Evolutionary conservation across 495 filamentous ascomycete genomes (phyloP).

Genomic region (Tuber indicum): DNA sequence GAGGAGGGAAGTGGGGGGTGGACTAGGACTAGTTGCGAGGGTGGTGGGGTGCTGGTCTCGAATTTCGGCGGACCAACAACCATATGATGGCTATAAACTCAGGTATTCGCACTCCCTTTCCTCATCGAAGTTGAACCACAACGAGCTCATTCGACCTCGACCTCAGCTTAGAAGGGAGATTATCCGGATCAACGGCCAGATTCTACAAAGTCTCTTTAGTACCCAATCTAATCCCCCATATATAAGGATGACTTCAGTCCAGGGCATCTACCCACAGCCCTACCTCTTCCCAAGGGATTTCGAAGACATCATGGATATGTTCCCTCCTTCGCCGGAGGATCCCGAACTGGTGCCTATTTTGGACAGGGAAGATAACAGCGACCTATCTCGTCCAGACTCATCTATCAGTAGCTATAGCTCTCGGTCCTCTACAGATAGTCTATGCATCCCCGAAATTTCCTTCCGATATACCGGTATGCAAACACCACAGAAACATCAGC

Average conservation of each 20-base stretch:
- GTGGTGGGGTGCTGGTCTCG: background rate
- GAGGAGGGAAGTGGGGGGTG: background rate
- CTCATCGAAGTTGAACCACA: background rate
- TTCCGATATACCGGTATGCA: slow-evolving; percentile 8
- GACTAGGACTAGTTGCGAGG: background rate
- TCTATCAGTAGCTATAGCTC: slow-evolving; percentile 31
- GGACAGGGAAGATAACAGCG: slow-evolving; percentile 30
- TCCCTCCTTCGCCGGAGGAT: slow-evolving; percentile 20
- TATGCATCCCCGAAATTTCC: slow-evolving; percentile 14
- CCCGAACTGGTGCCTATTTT: slow-evolving; percentile 32
- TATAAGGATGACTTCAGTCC: slow-evolving; percentile 21
- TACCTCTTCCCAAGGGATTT: slow-evolving; percentile 22
- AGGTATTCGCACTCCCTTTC: background rate
- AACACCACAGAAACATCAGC: slow-evolving; percentile 16
- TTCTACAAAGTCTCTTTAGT: slow-evolving; percentile 10
- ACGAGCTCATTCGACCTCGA: background rate
- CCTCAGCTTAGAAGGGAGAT: slow-evolving; percentile 2
- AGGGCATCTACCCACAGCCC: slow-evolving; percentile 14
- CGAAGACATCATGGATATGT: slow-evolving; percentile 16
- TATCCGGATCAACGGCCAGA: slow-evolving; percentile 5
- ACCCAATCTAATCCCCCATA: background rate
- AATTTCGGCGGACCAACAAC: background rate
- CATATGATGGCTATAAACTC: background rate
- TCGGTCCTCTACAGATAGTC: slow-evolving; percentile 23
- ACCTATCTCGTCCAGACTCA: slow-evolving; percentile 31